phyloP scores from a whole-genome alignment of 352 stramenopile genomes.

The Globisporangium solare region DNA sequence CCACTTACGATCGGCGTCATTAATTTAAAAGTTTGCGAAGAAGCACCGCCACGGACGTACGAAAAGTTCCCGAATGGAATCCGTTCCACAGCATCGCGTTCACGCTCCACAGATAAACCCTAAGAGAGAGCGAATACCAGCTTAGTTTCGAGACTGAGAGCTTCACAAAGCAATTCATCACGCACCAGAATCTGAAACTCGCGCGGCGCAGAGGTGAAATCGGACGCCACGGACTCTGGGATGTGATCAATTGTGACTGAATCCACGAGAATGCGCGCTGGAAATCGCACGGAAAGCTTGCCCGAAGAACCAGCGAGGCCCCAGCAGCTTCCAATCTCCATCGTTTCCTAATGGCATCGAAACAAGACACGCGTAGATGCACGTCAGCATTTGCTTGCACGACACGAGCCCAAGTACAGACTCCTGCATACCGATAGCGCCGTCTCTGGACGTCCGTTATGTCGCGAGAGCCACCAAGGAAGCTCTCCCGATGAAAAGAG shows the following conservation, averaged over 20 bases:
- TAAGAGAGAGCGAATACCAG: slow-evolving; percentile 14
- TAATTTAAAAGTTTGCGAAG: slow-evolving; percentile 70
- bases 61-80: slow-evolving; percentile 75
- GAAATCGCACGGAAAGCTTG: slow-evolving; percentile 73
- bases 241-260: slow-evolving; percentile 82
- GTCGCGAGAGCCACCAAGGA: slow-evolving; percentile 71
- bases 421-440: slow-evolving; percentile 53
- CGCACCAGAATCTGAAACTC: slow-evolving; percentile 60
- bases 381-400: neutral
- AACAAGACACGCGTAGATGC: neutral
- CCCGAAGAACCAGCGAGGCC: slow-evolving; percentile 46
- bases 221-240: slow-evolving; percentile 50
- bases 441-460: slow-evolving; percentile 73
- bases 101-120: slow-evolving; percentile 39
- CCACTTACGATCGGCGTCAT: slow-evolving; percentile 35
- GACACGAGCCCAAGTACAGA: slow-evolving; percentile 1
- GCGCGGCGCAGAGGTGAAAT: slow-evolving; percentile 66
- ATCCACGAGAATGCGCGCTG: slow-evolving; percentile 54
- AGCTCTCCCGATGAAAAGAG: slow-evolving; percentile 45
- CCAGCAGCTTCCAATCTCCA: slow-evolving; percentile 85
- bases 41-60: slow-evolving; percentile 40
- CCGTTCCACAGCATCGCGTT: slow-evolving; percentile 37
- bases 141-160: too few relatives aligned
- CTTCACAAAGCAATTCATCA: too few relatives aligned
- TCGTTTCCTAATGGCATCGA: slow-evolving; percentile 49